phyloP scores from a whole-genome alignment of 176 grass and related monocot genomes.

The Paspalum notatum region DNA sequence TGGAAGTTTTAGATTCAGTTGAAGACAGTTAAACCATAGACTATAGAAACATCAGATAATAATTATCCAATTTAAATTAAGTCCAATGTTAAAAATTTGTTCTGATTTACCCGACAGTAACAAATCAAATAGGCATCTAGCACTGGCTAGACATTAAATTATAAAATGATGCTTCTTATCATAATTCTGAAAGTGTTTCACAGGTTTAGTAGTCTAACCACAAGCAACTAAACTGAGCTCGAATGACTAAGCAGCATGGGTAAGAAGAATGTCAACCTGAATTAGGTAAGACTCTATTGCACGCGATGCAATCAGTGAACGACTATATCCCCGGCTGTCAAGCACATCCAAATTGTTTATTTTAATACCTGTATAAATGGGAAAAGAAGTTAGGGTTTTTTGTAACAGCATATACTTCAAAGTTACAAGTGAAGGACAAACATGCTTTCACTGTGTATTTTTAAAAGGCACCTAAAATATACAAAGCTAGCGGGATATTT shows the following conservation, averaged over 20 bases:
- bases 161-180: constrained; percentile 3
- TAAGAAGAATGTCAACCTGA: constrained; percentile 60
- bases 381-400: constrained; percentile 14
- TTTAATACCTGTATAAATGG: constrained; percentile 73
- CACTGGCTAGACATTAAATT: background rate
- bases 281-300: constrained; percentile 96
- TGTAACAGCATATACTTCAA: background rate
- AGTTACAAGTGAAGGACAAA: constrained; percentile 21
- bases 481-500: constrained; percentile 21
- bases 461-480: constrained; percentile 33
- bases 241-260: constrained; percentile 26
- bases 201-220: constrained; percentile 5
- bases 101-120: constrained; percentile 1
- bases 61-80: background rate
- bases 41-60: no score
- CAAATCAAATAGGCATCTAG: background rate
- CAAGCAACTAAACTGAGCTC: constrained; percentile 22
- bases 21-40: background rate
- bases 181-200: constrained; percentile 8
- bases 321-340: constrained; percentile 73
- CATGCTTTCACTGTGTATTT: background rate
- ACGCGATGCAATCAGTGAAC: constrained; percentile 79
- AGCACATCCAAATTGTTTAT: constrained; percentile 82
- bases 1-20: background rate
- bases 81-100: background rate